phyloP scores from a whole-genome alignment of 176 grass and related monocot species.

The Coix lacrymajobi region DNA sequence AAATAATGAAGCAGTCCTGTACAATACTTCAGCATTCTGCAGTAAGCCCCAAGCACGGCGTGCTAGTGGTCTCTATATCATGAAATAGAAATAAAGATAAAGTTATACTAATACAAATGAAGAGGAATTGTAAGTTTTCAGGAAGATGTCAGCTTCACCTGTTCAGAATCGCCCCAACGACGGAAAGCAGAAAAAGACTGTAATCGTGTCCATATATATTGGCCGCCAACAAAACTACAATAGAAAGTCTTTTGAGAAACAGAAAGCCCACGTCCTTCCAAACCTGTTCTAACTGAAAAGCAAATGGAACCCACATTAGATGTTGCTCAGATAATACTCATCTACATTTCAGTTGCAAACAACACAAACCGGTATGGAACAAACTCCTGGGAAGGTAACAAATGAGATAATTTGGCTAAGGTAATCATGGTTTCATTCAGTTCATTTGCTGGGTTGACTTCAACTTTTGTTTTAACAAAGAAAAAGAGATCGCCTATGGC shows the following conservation, averaged over 20 bases:
- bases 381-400: neutral
- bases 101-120: neutral
- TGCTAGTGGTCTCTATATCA: slow-evolving; percentile 66
- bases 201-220: slow-evolving; percentile 77
- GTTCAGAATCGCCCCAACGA: slow-evolving; percentile 95
- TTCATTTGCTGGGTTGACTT: neutral
- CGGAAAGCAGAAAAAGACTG: slow-evolving; percentile 92
- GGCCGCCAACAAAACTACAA: slow-evolving; percentile 80
- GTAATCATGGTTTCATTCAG: neutral
- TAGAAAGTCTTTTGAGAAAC: slow-evolving; percentile 84
- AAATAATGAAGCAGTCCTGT: slow-evolving; percentile 60
- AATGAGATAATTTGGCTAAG: neutral
- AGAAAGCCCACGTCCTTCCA: slow-evolving; percentile 92
- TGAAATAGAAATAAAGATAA: neutral
- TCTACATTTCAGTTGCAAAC: neutral
- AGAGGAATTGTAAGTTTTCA: slow-evolving; percentile 12
- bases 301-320: neutral
- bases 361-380: neutral
- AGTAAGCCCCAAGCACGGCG: slow-evolving; percentile 59
- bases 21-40: slow-evolving; percentile 74
- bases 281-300: slow-evolving; percentile 86
- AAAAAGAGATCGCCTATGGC: neutral
- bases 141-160: slow-evolving; percentile 38
- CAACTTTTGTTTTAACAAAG: neutral
- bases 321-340: slow-evolving; percentile 9